Percentiles rank a stretch among this genome's conserved stretches.
Conservation (phyloP, 2,329 filamentous ascomycete species). For the Colletotrichum cereale region DNA sequence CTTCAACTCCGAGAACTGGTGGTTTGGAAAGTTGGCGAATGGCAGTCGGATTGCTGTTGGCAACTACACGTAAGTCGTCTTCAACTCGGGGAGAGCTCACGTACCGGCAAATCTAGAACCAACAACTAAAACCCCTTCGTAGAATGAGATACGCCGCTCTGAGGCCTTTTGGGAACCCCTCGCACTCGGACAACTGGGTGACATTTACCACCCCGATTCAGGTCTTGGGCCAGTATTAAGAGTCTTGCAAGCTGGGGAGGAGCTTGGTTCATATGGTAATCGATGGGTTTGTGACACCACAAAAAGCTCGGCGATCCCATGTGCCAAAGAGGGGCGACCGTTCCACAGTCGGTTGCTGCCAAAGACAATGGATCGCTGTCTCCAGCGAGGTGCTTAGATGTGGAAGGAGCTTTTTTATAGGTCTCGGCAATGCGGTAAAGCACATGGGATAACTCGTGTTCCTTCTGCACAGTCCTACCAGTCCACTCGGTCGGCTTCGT, state of each 20-base stretch:
- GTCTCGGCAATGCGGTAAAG: slow-evolving; percentile 31
- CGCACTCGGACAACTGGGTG: slow-evolving; percentile 25
- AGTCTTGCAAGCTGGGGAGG: too few species aligned
- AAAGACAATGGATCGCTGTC: not conserved
- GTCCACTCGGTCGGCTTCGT: not conserved
- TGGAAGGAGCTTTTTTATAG: slow-evolving; percentile 25
- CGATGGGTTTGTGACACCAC: not conserved
- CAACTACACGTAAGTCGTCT: slow-evolving; percentile 52
- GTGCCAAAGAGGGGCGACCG: slow-evolving; percentile 9
- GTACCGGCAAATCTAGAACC: too few species aligned
- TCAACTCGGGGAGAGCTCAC: not conserved
- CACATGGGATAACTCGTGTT: slow-evolving; percentile 22
- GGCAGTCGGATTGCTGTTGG: slow-evolving; percentile 55
- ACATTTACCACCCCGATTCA: slow-evolving; percentile 52
- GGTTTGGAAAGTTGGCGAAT: slow-evolving; percentile 58
- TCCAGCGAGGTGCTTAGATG: not conserved
- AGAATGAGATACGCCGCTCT: slow-evolving; percentile 35
- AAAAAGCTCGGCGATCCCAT: not conserved
- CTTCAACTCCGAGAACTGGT: slow-evolving; percentile 50
- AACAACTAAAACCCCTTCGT: not conserved
- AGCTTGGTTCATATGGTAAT: not conserved
- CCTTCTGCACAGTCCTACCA: slow-evolving; percentile 23
- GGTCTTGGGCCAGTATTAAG: slow-evolving; percentile 42
- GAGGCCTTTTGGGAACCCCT: slow-evolving; percentile 28
- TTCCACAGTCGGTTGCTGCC: slow-evolving; percentile 13